Base-by-base conservation (phyloP, 169 alveolate species). In the Plasmodium cynomolgi region DNA sequence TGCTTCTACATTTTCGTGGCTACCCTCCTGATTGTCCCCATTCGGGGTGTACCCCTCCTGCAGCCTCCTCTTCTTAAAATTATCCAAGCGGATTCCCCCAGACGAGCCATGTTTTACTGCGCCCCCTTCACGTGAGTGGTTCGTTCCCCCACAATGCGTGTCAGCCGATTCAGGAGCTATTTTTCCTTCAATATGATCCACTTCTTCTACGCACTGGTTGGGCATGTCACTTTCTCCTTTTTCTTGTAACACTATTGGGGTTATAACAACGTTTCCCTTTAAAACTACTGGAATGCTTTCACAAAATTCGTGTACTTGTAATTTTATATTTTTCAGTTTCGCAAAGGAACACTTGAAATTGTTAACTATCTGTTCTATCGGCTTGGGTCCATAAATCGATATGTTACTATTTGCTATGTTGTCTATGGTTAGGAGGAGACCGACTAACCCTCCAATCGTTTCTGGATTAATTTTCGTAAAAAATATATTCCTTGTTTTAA, bases 391-490 rank as follows among this genome's bases (percentile, higher is more conserved):
- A 93, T 96, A 95, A 33, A 97, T 82, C 13, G 95, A 84, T 47
- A 97, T 92, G 44, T 72, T 58, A 34, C 83, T 84, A 44, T 84
- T 90, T 2, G 97, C 96, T 37, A 96, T 93, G 73, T 97, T 96
- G 23, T 96, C 97, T 33, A 97, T 82, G 31, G 98, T 93, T 62
- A 97, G 93, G 17, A 97, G 95, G 47, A 97, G 95, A 11, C 98
- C 98, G 1, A 96, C 96, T 23, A 97, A 96, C 6, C 98, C 98
- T 15, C 96, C 97, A 15, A 96, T 82, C 2, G 98, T 91, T 39
- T 93, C 86, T 8, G 97, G 94, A 20, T 95, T 93, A 9, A 96
- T 81, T n/a, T 92, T 84, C 6, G 98, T 97, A 71, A 97, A 71
- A 75, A 95, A 91, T 72, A 97, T 95, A 92, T 91, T 90, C 33